Evolutionary conservation across 2,329 filamentous ascomycete species (phyloP), one percentile per base, ranked within the genome.

Genomic region (Beauveria australis): DNA sequence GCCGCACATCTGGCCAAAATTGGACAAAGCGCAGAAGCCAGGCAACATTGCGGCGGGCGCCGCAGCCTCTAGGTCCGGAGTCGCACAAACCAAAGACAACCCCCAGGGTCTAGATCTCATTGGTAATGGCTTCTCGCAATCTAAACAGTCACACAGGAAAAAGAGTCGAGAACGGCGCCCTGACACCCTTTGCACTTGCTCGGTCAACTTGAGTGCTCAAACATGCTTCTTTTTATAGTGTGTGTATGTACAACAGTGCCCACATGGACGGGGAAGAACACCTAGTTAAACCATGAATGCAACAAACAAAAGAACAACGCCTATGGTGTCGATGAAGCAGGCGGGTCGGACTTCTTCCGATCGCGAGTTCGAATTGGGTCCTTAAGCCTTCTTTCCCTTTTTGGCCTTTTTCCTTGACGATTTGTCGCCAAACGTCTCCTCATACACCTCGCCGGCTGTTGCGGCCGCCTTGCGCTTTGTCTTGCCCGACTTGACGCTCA

Each of bases 401-500:
- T 79, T 80, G 10, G 68, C 66, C 74, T 82, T 86, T 72, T 84
- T 86, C 71, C 82, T 82, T 16, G 57, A 59, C 69, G 83, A 77
- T 68, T 79, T 80, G 28, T 78, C 80, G 40, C 79, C 84, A 60
- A 84, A 76, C 54, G 76, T 81, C 69, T 86, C 79, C 58, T 86
- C 84, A 66, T 86, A 87, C 18, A 87, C 80, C 67, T 88, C 85
- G 24, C 76, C 78, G 5, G 83, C 85, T 18, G 81, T 83, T 61
- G 73, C 73, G 9, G 76, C 78, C 0, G 84, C 89, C 76, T 95
- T 95, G 67, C 91, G 81, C 80, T 94, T 93, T 64, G 72, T 67
- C 75, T 92, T 91, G 61, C 78, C 79, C n/a, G 86, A 84, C 79
- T 92, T 94, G 60, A 97, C 85, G 70, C 89, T 92, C 30, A 97